Base-by-base conservation (phyloP, 108 stramenopile genomes). In the Cyclotella atomus region DNA sequence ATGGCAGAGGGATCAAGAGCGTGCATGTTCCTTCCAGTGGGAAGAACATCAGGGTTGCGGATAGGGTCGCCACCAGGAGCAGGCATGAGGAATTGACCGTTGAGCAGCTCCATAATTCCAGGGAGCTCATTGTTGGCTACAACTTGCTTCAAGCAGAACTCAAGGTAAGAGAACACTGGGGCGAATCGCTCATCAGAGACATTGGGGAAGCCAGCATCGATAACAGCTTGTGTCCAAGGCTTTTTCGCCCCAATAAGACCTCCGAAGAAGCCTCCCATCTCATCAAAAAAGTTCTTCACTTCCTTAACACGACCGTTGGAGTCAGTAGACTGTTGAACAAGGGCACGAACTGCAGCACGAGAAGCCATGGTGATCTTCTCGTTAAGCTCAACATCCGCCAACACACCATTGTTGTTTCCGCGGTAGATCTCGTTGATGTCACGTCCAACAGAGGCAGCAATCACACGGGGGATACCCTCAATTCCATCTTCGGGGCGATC, bases 41-140 rank as follows among this genome's bases (percentile, higher is more conserved):
- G 97, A 17, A 96, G 89, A 19, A 98, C 97, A 77, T 95, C 96
- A 10, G 97, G 97, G 85, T 98, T 98, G 41, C 97, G 92, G 84
- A 98, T 98, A 15, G 97, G 97, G 78, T 98, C 97, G 57, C 97
- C 97, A 84, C 97, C 97, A 24, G 97, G 97, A 23, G 95, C 97
- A 52, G 97, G 97, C 86, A 89, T 86, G 62, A 98, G 88, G 91
- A 95, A 98, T 55, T 95, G 77, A 54, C 97, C 97, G 72, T 98
- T 94, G 32, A 98, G 85, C 14, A 96, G 89, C 71, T 91, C 87
- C 89, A 97, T 88, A 47, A 98, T 92, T 20, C 94, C 96, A 54
- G 92, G 89, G 55, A 98, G 91, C 76, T 98, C 97, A 80, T 98
- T 96, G 83, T 98, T 90, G n/a, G 95, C 95, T 69, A 97, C 96